These are phyloP conservation scores for Colletotrichum truncatum DNA, from an alignment of 2,329 filamentous ascomycete genomes.

Conservation along the genomic window DNA sequence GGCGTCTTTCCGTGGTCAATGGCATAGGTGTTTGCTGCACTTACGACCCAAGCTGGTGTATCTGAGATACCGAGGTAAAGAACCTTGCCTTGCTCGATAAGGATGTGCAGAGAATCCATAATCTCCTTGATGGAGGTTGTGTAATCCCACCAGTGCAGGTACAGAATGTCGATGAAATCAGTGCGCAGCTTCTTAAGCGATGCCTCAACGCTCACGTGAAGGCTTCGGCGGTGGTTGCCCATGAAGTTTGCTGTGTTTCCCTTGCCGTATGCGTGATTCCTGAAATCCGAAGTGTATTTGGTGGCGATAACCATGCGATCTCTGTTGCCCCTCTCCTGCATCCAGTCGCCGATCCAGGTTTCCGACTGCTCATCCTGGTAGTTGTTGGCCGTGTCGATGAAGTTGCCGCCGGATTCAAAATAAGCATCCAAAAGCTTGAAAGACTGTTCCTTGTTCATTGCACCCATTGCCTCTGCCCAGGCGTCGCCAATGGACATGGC, in stretches of 20 bases:
- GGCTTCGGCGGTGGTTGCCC: conserved; percentile 52
- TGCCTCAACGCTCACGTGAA: conserved; percentile 51
- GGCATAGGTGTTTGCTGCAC: conserved; percentile 49
- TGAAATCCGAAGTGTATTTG: conserved; percentile 63
- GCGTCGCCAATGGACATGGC: conserved; percentile 61
- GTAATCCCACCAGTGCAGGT: conserved; percentile 55
- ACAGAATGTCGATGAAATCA: conserved; percentile 54
- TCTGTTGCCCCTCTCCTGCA: conserved; percentile 55
- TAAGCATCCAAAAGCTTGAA: conserved; percentile 69
- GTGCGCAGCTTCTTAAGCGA: conserved; percentile 55
- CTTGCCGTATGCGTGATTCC: conserved; percentile 44
- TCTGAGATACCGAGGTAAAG: conserved; percentile 52
- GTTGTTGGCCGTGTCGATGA: conserved; percentile 71
- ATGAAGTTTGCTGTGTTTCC: conserved; percentile 48
- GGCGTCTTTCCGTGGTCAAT: conserved; percentile 43
- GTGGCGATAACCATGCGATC: conserved; percentile 64
- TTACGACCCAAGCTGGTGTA: conserved; percentile 50
- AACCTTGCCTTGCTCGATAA: conserved; percentile 51
- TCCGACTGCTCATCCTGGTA: conserved; percentile 69
- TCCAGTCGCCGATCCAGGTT: conserved; percentile 67
- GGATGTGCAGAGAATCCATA: conserved; percentile 50
- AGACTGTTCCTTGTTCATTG: conserved; percentile 61
- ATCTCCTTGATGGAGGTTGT: conserved; percentile 52
- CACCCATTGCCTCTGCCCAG: conserved; percentile 57
- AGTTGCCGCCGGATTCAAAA: conserved; percentile 69